Conservation (phyloP, 2,329 filamentous ascomycete genomes). For the Exophiala aquamarina region DNA sequence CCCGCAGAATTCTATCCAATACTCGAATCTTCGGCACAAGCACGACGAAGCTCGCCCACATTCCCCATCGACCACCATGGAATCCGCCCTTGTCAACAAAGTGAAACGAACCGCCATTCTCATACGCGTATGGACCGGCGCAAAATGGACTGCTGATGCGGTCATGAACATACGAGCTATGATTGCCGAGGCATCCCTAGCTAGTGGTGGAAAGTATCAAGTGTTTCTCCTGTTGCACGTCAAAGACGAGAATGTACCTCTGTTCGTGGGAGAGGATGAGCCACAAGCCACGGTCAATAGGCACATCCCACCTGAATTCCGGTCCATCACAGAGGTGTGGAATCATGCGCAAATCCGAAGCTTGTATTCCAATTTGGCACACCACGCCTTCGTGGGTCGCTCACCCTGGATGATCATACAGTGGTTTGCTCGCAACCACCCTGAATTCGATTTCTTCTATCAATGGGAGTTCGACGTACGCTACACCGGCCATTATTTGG, state of each 20-base stretch:
- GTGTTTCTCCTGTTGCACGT: conserved; percentile 80
- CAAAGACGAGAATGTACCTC: conserved; percentile 66
- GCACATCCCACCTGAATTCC: conserved; percentile 68
- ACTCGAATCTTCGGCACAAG: conserved; percentile 30
- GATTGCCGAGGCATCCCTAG: conserved; percentile 76
- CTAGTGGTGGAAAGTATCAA: conserved; percentile 83
- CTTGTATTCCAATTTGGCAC: conserved; percentile 29
- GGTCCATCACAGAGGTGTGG: conserved; percentile 71
- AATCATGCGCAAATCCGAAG: conserved; percentile 44
- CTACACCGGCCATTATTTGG: conserved; percentile 78
- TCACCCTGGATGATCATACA: conserved; percentile 71
- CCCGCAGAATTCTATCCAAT: conserved; percentile 29
- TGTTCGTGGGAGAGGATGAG: conserved; percentile 72
- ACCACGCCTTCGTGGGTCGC: conserved; percentile 30
- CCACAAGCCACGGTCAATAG: conserved; percentile 56
- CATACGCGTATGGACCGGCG: conserved; percentile 79
- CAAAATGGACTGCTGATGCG: conserved; percentile 75
- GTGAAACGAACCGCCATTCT: conserved; percentile 69
- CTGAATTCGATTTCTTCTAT: conserved; percentile 79
- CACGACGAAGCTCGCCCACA: conserved; percentile 14
- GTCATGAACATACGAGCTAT: conserved; percentile 79
- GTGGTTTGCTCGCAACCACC: conserved; percentile 72
- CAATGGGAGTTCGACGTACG: conserved; percentile 86
- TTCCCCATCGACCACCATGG: conserved; percentile 15
- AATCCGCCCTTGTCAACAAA: conserved; percentile 26